phyloP scores from a whole-genome alignment of 352 stramenopile genomes.

The Pythium plurisporium region DNA sequence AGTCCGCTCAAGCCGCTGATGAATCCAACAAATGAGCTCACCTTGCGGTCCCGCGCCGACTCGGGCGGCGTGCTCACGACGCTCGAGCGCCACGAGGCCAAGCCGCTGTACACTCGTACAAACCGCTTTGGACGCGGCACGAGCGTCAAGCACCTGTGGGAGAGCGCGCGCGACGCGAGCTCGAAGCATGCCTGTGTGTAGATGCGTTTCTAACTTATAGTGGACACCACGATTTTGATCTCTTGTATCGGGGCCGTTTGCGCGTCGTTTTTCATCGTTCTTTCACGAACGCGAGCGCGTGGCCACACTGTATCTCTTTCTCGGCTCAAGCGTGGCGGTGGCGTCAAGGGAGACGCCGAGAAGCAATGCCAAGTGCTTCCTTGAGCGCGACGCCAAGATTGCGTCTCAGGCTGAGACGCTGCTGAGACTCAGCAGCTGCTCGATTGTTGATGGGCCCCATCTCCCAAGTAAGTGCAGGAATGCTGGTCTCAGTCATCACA shows the following conservation, averaged over 20 bases:
- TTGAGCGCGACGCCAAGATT: too few species aligned
- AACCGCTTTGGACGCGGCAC: constrained; percentile 16
- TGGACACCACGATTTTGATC: not conserved
- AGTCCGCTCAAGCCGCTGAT: constrained; percentile 7
- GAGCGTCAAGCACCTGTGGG: constrained; percentile 9
- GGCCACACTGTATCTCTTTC: too few species aligned
- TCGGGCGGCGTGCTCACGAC: not conserved
- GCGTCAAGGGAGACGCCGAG: too few species aligned
- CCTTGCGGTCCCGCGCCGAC: constrained; percentile 7
- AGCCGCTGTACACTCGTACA: constrained; percentile 13
- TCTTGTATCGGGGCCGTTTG: not conserved
- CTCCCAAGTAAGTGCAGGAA: not conserved
- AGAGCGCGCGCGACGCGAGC: not conserved
- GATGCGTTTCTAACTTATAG: constrained; percentile 6
- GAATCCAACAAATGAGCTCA: constrained; percentile 13
- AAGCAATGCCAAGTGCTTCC: too few species aligned
- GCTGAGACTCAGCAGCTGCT: too few species aligned
- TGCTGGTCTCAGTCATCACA: constrained; percentile 7
- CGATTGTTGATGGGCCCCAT: not conserved
- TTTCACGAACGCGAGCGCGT: too few species aligned
- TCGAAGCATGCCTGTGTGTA: not conserved
- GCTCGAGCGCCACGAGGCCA: constrained; percentile 8
- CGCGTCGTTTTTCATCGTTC: too few species aligned
- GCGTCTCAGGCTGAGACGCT: not conserved
- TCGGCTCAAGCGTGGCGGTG: too few species aligned